phyloP scores from a whole-genome alignment of 495 filamentous ascomycete genomes.

The Neurospora sp. region DNA sequence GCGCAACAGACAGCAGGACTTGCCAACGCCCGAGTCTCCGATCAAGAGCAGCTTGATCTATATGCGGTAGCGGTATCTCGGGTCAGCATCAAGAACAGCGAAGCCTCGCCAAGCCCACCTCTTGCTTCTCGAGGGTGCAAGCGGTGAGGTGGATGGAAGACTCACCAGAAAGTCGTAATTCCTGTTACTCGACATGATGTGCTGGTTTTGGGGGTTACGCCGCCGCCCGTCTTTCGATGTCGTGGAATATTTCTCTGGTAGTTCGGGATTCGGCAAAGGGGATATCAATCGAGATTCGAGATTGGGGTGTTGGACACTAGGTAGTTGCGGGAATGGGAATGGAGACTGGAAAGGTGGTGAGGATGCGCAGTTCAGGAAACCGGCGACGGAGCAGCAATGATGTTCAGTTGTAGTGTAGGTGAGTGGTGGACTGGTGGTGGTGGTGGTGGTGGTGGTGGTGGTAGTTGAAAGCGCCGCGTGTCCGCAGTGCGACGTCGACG shows the following conservation, averaged over 20 bases:
- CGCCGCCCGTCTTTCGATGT: conserved; percentile 4
- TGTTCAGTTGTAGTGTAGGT: not conserved
- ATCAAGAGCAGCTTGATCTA: conserved; percentile 99
- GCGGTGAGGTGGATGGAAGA: conserved; percentile 1
- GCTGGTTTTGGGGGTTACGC: conserved; percentile 1
- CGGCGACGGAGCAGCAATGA: not conserved
- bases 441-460: not conserved
- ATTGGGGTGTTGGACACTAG: not conserved
- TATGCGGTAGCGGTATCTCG: not conserved
- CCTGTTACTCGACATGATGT: conserved; percentile 81
- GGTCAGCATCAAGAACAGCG: conserved; percentile 2
- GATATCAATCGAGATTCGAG: not conserved
- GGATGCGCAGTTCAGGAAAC: not conserved
- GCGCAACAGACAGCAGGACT: conserved; percentile 95
- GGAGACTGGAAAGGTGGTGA: not conserved
- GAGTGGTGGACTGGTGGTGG: not conserved
- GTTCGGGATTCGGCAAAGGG: not conserved
- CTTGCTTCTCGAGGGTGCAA: not conserved
- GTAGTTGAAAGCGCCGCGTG: not conserved
- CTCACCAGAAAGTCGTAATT: conserved; percentile 97
- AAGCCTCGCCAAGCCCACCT: not conserved
- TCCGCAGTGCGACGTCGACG: not conserved
- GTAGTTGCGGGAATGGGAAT: not conserved
- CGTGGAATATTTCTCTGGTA: conserved; percentile 5
- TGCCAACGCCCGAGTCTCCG: conserved; percentile 94